Base-by-base conservation (phyloP, 495 filamentous ascomycete species). In the Xylona heveae region DNA sequence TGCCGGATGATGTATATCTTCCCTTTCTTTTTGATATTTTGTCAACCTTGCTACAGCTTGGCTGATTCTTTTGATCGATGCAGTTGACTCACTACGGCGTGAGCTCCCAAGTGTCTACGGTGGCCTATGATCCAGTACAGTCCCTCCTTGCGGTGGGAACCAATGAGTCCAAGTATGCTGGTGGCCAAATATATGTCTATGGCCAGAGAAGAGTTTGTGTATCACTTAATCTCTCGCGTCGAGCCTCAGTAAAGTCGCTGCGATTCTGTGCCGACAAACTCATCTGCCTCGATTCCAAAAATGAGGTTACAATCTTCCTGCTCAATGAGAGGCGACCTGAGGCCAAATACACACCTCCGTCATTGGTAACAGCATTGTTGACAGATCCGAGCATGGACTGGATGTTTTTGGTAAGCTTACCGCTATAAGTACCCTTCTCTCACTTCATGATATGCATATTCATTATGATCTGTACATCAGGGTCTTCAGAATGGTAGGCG, bases 61-160 rank as follows among this genome's bases (percentile, higher is more conserved):
- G 45, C 41, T 50, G 33, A 51, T 39, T 27, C 30, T 24, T 33
- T 34, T 38, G 17, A 12, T 4, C 31, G 18, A 38, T 28, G 24
- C 39, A 78, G 73, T 69, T 83, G 38, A 62, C 64, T 24, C 72
- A 79, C 44, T 90, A 75, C 47, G 88, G 88, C 32, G 65, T 95
- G 42, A 83, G 81, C 46, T 91, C 80, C 4, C 78, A 85, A 47
- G 70, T 88, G 36, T 74, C 71, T 40, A 69, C 66, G 16, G 45
- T 95, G 26, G 74, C 84, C 40, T 94, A 90, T 58, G 82, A 94
- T 38, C 85, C 88, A 4, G 61, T 90, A 15, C 88, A 95, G 48
- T 92, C 83, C 13, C 71, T 97, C 19, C 60, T 97, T 19, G 88
- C 83, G n/a, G 65, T 95, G 28, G 88, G 82, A 17, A 95, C 90